phyloP scores from a whole-genome alignment of 106 monocot species.

The Dendrobium huoshanense region DNA sequence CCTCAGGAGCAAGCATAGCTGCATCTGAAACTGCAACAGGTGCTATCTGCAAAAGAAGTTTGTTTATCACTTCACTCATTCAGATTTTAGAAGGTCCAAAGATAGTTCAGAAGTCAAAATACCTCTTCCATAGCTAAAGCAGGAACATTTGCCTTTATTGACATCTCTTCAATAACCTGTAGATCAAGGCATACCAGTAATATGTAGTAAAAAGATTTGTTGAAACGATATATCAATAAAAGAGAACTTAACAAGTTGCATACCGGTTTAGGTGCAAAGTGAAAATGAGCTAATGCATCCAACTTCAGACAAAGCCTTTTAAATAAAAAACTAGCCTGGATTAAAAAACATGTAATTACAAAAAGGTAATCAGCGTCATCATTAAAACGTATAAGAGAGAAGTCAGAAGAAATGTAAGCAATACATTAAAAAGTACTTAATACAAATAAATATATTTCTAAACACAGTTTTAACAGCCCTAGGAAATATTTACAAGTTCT shows the following conservation, averaged over 20 bases:
- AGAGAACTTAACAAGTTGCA: slow-evolving; percentile 4
- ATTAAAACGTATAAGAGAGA: background rate
- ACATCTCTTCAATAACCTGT: slow-evolving; percentile 94
- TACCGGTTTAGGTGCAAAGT: slow-evolving; percentile 96
- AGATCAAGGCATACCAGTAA: slow-evolving; percentile 1
- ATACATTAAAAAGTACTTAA: background rate
- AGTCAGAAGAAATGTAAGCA: background rate
- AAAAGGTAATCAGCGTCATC: background rate
- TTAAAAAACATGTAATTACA: slow-evolving; percentile 5
- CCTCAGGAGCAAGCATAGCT: slow-evolving; percentile 97
- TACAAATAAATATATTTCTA: background rate
- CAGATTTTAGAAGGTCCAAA: background rate
- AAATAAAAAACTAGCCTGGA: slow-evolving; percentile 65
- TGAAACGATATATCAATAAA: background rate
- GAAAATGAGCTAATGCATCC: slow-evolving; percentile 91
- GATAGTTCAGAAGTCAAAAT: slow-evolving; percentile 5
- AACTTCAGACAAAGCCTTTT: slow-evolving; percentile 86
- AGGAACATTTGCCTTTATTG: slow-evolving; percentile 84
- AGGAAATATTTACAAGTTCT: background rate
- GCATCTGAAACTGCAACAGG: slow-evolving; percentile 90
- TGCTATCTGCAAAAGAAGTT: slow-evolving; percentile 55
- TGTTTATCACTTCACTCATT: background rate
- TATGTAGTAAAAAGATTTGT: background rate
- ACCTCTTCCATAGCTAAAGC: slow-evolving; percentile 99
- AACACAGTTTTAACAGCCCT: background rate